A percentile compares a stretch with the other conserved stretches of the same genome.
Conservation (phyloP, 1,284 basidiomycete genomes). For the Ustilago tritici region DNA sequence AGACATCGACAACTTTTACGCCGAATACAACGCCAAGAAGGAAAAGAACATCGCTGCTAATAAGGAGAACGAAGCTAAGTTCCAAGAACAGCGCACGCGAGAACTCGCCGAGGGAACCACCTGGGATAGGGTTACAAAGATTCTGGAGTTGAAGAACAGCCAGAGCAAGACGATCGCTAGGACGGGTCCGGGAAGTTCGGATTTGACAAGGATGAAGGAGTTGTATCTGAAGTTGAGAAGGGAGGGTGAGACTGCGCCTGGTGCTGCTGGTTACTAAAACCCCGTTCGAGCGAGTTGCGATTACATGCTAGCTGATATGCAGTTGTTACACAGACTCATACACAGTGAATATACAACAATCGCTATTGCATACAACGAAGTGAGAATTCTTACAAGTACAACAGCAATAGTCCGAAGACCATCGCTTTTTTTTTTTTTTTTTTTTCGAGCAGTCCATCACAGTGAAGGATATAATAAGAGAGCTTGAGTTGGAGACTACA, state of each 20-base stretch:
- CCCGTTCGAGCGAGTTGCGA: not conserved
- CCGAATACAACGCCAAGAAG: constrained; percentile 90
- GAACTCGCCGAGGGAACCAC: constrained; percentile 90
- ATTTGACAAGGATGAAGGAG: constrained; percentile 87
- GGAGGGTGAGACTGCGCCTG: constrained; percentile 66
- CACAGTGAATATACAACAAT: not conserved
- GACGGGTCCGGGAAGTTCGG: constrained; percentile 86
- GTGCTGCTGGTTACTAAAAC: constrained; percentile 63
- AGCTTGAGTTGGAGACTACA: constrained; percentile 29
- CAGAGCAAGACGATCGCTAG: constrained; percentile 93
- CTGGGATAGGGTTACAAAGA: constrained; percentile 91
- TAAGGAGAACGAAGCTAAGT: constrained; percentile 91
- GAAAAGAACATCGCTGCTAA: constrained; percentile 93
- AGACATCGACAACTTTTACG: constrained; percentile 95
- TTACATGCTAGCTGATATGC: not conserved
- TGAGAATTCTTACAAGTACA: constrained; percentile 21
- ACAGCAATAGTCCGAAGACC: not conserved
- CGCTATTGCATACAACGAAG: constrained; percentile 4
- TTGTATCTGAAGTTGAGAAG: constrained; percentile 60
- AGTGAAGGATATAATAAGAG: not conserved
- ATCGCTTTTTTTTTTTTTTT: not conserved
- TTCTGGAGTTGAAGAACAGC: constrained; percentile 91
- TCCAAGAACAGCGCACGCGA: constrained; percentile 79
- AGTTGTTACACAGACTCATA: not conserved
- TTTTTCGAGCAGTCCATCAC: not conserved